Percentiles rank a stretch among this genome's conserved stretches.
These are phyloP conservation scores for Melaleuca alternifolia DNA, from an alignment of 345 rosid genomes.

Conservation along the genomic window DNA sequence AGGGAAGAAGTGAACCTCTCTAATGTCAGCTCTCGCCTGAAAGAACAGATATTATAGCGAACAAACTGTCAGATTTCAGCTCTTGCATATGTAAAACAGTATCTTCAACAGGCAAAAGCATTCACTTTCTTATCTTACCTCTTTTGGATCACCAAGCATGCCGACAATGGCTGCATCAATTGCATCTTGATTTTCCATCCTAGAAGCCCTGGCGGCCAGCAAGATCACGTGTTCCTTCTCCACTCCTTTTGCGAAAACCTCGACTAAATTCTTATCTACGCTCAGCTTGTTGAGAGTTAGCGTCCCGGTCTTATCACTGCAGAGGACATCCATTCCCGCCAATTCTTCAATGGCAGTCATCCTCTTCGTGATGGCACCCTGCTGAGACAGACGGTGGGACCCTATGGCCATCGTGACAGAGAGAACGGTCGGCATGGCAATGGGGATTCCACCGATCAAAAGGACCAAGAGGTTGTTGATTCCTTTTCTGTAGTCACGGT, in stretches of 20 bases:
- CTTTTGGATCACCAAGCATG: conserved; percentile 24
- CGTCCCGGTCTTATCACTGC: conserved; percentile 33
- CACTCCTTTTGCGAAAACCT: conserved; percentile 15
- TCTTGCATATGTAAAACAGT: not conserved
- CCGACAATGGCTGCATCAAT: conserved; percentile 29
- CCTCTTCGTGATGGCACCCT: conserved; percentile 35
- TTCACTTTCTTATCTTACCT: conserved; percentile 4
- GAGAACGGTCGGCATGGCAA: conserved; percentile 31
- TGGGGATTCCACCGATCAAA: conserved; percentile 32
- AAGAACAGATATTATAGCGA: not conserved
- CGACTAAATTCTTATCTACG: conserved; percentile 22
- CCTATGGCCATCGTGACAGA: conserved; percentile 38
- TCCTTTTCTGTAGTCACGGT: conserved; percentile 24
- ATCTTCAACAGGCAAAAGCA: not conserved
- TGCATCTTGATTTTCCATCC: conserved; percentile 31
- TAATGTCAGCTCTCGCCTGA: conserved; percentile 31
- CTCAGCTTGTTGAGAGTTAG: conserved; percentile 30
- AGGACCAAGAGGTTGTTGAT: conserved; percentile 31
- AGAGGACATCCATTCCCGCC: conserved; percentile 35
- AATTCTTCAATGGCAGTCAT: conserved; percentile 36
- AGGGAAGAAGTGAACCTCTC: conserved; percentile 29
- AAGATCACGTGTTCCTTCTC: conserved; percentile 18
- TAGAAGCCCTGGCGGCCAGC: conserved; percentile 29
- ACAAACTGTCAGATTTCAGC: not conserved
- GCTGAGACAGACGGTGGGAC: conserved; percentile 27